phyloP scores from a whole-genome alignment of 192 early-diverging fungal genomes.

The Coemansia sp. region DNA sequence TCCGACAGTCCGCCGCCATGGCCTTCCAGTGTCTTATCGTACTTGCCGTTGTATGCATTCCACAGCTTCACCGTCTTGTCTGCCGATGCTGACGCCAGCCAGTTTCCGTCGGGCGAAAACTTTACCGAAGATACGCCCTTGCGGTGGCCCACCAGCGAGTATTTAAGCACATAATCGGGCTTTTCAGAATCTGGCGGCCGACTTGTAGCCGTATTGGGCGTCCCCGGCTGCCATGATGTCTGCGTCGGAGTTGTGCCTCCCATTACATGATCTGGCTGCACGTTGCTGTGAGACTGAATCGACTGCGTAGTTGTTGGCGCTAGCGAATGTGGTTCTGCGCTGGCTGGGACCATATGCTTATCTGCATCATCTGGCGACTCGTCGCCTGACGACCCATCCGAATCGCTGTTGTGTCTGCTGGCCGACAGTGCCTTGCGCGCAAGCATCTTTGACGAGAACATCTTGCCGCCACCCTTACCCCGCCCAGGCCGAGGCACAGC shows the following conservation, averaged over 20 bases:
- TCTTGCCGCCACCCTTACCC: slow-evolving; percentile 53
- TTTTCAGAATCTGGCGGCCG: slow-evolving; percentile 30
- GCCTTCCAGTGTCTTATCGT: slow-evolving; percentile 82
- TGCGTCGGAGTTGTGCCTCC: slow-evolving; percentile 5
- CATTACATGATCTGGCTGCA: slow-evolving; percentile 11
- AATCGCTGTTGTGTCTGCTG: slow-evolving; percentile 29
- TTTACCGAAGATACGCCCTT: slow-evolving; percentile 94
- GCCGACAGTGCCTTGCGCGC: slow-evolving; percentile 38
- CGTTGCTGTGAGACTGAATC: slow-evolving; percentile 9
- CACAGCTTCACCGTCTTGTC: slow-evolving; percentile 96
- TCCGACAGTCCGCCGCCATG: slow-evolving; percentile 94
- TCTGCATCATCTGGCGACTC: slow-evolving; percentile 1
- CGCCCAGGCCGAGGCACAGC: slow-evolving; percentile 16
- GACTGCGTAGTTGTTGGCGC: neutral
- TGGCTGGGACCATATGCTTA: neutral
- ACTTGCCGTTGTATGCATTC: slow-evolving; percentile 83
- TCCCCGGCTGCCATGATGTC: slow-evolving; percentile 8
- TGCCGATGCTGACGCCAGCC: slow-evolving; percentile 86
- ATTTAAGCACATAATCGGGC: slow-evolving; percentile 84
- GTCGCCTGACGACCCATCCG: slow-evolving; percentile 8
- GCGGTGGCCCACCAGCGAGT: slow-evolving; percentile 89
- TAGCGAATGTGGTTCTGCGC: neutral
- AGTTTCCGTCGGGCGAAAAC: slow-evolving; percentile 97
- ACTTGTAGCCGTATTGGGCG: slow-evolving; percentile 16
- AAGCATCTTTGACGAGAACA: slow-evolving; percentile 56